Percentiles rank a stretch among this genome's conserved stretches.
Conservation (phyloP, 345 rosid genomes). For the Trapa incisa region DNA sequence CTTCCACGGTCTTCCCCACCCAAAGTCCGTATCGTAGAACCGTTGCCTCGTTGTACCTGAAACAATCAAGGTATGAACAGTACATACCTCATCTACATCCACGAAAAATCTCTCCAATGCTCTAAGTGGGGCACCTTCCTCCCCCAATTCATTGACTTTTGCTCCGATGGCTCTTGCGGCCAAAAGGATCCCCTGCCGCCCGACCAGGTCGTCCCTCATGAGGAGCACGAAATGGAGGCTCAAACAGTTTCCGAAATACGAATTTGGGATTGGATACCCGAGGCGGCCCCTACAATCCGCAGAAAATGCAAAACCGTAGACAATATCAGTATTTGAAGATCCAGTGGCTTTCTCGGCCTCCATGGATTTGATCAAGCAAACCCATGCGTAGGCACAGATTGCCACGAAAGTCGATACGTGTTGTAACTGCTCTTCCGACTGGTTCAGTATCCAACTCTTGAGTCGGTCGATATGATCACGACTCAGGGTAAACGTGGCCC, state of each 20-base stretch:
- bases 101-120: conserved; percentile 15
- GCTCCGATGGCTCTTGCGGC: conserved; percentile 26
- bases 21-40: conserved; percentile 26
- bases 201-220: conserved; percentile 13
- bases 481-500: conserved; percentile 17
- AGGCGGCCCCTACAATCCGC: conserved; percentile 20
- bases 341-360: not conserved
- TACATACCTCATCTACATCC: not conserved
- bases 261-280: conserved; percentile 6
- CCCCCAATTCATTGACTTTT: conserved; percentile 12
- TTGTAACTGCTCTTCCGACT: not conserved
- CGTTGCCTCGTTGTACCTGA: conserved; percentile 22
- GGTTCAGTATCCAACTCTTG: conserved; percentile 10
- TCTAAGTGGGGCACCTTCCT: conserved; percentile 6
- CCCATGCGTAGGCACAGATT: conserved; percentile 24
- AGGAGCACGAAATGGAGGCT: conserved; percentile 1
- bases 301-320: conserved; percentile 11
- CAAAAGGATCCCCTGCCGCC: conserved; percentile 17
- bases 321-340: not conserved
- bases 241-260: conserved; percentile 31
- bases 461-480: conserved; percentile 10
- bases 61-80: conserved; percentile 2
- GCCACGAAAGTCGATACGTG: conserved; percentile 18
- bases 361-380: conserved; percentile 16
- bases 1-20: conserved; percentile 33